phyloP scores from a whole-genome alignment of 139 green algal genomes.

The Chlamydomonas asymmetrica region DNA sequence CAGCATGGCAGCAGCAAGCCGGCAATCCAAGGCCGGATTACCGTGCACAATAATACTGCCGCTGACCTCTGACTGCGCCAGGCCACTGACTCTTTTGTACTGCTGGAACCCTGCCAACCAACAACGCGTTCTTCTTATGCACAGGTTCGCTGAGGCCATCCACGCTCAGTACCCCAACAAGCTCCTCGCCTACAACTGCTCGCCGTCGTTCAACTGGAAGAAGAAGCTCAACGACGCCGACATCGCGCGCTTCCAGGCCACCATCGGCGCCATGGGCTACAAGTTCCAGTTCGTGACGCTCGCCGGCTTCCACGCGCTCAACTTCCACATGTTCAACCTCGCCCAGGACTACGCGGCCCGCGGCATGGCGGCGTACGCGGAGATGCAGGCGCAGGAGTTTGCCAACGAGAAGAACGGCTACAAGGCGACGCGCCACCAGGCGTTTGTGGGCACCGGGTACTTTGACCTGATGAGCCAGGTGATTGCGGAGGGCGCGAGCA shows the following conservation, averaged over 20 bases:
- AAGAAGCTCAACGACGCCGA: constrained; percentile 69
- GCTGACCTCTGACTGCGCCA: too few species aligned
- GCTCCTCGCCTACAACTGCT: constrained; percentile 94
- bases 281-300: constrained; percentile 86
- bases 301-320: constrained; percentile 86
- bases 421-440: constrained; percentile 47
- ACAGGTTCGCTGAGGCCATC: constrained; percentile 70
- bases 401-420: constrained; percentile 57
- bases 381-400: constrained; percentile 84
- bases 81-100: background rate
- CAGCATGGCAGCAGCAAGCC: too few species aligned
- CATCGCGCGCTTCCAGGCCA: constrained; percentile 80
- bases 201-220: constrained; percentile 93
- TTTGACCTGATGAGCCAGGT: constrained; percentile 61
- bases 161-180: constrained; percentile 81
- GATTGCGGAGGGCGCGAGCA: constrained; percentile 51
- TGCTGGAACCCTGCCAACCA: background rate
- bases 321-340: constrained; percentile 82
- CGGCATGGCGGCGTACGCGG: constrained; percentile 79
- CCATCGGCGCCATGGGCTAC: constrained; percentile 32
- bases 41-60: too few species aligned
- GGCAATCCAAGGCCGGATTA: too few species aligned
- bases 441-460: constrained; percentile 79
- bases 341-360: constrained; percentile 62
- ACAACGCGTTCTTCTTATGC: background rate